Evolutionary conservation across 23 red algal species (phyloP), one percentile per base, ranked within the genome.

Genomic region (Agarophyton chilense): DNA sequence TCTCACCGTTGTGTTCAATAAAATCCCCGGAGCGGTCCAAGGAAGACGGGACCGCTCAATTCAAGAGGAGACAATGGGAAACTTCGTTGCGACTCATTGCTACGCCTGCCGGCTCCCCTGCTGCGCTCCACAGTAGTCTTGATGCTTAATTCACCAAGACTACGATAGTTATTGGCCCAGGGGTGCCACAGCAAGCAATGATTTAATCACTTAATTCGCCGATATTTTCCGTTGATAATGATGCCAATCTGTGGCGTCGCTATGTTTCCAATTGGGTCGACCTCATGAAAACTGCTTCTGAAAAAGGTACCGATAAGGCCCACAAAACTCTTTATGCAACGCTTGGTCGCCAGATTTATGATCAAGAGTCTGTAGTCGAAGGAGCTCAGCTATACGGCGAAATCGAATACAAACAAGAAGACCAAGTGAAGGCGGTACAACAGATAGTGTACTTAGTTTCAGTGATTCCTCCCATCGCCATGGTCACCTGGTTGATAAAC

Each of bases 361-460:
- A 78, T 25, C 44, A 1, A 16, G 73, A 41, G 10, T 26, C n/a
- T 10, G 38, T 41, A 50, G 19, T 10, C 73, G 40, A 32, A 47
- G 73, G 50, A 21, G 73, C 73, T 51, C 42, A 78, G 21, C 38
- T 9, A 32, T 50, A 56, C 19, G 42, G 73, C 0, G 4, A 11
- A 7, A 51, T 52, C 44, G 40, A 49, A 25, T 78, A 28, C 21
- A 4, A 5, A 16, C 33, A 50, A 21, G 42, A 49, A 11, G 73
- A 78, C 18, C 73, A 78, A 52, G 7, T 51, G n/a, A 45, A 42
- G 9, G 73, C 73, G 12, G 73, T 51, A 7, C 32, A 5, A 18
- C 9, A 78, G n/a, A 78, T 78, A 21, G 73, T 51, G 4, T 10
- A 78, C 14, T 41, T 78, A 19, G 22, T 78, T 78, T 34, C 73